Evolutionary conservation across 331 rosid genomes (phyloP).

Genomic region (Acacia concinna): DNA sequence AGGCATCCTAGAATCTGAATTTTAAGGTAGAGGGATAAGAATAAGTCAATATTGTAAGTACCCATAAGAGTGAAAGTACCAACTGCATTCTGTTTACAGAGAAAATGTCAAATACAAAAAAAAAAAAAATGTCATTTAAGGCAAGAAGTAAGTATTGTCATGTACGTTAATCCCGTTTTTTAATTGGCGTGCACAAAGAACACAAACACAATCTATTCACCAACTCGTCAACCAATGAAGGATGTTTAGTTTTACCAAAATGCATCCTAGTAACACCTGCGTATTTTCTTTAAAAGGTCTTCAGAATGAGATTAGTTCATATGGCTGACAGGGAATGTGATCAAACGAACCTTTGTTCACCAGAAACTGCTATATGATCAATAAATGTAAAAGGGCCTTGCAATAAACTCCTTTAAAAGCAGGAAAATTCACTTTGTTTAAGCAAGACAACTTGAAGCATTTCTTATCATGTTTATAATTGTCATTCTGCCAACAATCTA

Average conservation of each 20-base stretch:
- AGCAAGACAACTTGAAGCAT: slow-evolving; percentile 12
- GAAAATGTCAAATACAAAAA: neutral
- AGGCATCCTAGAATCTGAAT: slow-evolving; percentile 13
- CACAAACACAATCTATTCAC: neutral
- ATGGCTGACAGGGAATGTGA: neutral
- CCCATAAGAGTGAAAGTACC: neutral
- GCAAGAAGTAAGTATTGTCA: neutral
- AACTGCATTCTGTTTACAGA: slow-evolving; percentile 4
- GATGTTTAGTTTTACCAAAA: neutral
- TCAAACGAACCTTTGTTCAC: neutral
- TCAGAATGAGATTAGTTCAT: neutral
- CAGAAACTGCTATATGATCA: neutral
- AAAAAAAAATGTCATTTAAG: neutral
- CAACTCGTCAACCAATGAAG: slow-evolving; percentile 12
- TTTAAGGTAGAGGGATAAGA: neutral
- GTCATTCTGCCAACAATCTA: neutral
- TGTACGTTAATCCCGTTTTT: neutral
- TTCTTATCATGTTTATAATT: slow-evolving; percentile 4
- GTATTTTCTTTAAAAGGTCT: neutral
- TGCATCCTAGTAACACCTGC: slow-evolving; percentile 4
- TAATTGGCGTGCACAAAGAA: slow-evolving; percentile 8
- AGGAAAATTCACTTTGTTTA: slow-evolving; percentile 9
- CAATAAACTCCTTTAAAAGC: neutral
- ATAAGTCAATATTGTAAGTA: neutral
- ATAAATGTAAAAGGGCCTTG: neutral